These are phyloP conservation scores for Malassezia obtusa DNA, from an alignment of 1,284 basidiomycete species.

Conservation along the genomic window DNA sequence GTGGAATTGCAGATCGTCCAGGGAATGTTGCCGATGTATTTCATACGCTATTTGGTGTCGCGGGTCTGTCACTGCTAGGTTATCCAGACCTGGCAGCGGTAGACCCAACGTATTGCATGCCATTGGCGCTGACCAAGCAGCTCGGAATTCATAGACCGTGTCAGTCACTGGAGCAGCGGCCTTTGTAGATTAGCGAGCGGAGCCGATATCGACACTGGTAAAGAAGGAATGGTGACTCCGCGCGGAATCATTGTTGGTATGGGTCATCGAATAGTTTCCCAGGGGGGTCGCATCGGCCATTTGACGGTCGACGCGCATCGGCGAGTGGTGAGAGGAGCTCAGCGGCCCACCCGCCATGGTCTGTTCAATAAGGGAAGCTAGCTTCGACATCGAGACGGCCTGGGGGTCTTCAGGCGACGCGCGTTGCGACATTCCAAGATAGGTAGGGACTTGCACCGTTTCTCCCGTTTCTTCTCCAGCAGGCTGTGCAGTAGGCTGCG, in stretches of 20 bases:
- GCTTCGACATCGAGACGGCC: neutral
- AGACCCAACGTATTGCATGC: conserved; percentile 96
- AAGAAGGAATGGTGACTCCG: no score
- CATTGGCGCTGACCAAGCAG: conserved; percentile 58
- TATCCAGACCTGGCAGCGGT: conserved; percentile 71
- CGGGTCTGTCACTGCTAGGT: conserved; percentile 79
- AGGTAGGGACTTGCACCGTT: no score
- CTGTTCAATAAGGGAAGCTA: neutral
- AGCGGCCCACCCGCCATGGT: no score
- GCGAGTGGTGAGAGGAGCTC: no score
- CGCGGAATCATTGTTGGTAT: no score
- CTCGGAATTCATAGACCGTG: conserved; percentile 31
- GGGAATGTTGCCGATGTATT: conserved; percentile 92
- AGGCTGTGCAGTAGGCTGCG: no score
- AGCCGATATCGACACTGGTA: neutral
- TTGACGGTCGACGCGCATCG: neutral
- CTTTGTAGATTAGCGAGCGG: neutral
- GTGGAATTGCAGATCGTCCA: conserved; percentile 87
- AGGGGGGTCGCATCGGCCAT: no score
- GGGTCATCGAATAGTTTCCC: no score
- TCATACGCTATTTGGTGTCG: conserved; percentile 85
- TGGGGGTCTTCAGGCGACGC: no score
- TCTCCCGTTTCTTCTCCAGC: no score
- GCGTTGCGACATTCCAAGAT: no score
- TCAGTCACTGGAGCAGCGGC: conserved; percentile 9